Conservation (phyloP, 352 stramenopile species). For the Globisporangium echinulatum region DNA sequence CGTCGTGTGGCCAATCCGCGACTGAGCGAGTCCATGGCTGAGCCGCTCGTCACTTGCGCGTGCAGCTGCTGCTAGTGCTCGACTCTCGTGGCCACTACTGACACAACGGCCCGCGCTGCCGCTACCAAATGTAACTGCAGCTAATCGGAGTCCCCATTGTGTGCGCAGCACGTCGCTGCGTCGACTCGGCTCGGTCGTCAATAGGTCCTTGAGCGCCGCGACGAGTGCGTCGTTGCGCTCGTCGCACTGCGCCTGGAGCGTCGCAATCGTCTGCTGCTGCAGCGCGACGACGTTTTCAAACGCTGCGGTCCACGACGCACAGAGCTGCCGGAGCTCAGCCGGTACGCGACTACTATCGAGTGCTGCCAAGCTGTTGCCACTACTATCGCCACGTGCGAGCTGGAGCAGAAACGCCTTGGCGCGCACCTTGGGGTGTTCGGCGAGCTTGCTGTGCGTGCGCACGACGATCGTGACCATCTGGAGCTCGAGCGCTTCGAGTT, state of each 20-base stretch:
- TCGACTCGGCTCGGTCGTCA: conserved; percentile 37
- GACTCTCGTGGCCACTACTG: neutral
- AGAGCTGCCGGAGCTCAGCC: conserved; percentile 26
- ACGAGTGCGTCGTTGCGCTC: conserved; percentile 35
- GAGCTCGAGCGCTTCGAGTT: conserved; percentile 33
- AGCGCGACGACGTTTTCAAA: conserved; percentile 67
- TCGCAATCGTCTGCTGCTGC: conserved; percentile 72
- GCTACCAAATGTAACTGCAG: neutral
- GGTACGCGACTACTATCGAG: conserved; percentile 13
- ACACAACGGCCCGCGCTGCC: neutral
- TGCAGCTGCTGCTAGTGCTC: neutral
- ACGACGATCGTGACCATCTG: conserved; percentile 67
- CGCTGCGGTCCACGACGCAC: conserved; percentile 58
- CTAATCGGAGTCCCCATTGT: neutral
- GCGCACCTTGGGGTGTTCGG: conserved; percentile 50
- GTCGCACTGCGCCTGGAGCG: conserved; percentile 47
- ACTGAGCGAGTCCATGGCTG: neutral
- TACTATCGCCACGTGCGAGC: conserved; percentile 24
- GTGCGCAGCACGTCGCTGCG: conserved; percentile 16
- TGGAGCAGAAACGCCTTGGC: conserved; percentile 68
- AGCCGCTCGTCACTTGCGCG: neutral
- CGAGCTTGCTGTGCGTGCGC: conserved; percentile 45
- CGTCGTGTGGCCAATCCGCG: neutral
- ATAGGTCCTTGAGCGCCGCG: conserved; percentile 42
- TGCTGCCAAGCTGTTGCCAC: conserved; percentile 9